phyloP scores from a whole-genome alignment of 2,329 filamentous ascomycete genomes.

The Rutstroemia sp. region DNA sequence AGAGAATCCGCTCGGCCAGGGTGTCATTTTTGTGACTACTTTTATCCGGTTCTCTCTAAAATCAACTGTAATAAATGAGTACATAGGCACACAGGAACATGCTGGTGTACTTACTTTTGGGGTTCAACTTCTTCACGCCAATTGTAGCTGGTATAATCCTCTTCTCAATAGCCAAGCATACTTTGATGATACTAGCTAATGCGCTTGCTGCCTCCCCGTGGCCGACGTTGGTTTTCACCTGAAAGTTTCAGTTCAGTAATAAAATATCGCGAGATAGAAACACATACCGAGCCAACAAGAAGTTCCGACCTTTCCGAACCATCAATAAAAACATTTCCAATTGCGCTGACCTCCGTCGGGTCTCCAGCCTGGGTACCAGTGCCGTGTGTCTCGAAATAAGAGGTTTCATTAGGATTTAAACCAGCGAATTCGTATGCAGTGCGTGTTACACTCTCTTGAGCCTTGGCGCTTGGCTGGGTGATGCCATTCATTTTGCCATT shows the following conservation, averaged over 20 bases:
- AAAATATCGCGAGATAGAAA: neutral
- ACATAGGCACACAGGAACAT: neutral
- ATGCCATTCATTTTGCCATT: constrained; percentile 4
- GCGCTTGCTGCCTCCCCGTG: constrained; percentile 8
- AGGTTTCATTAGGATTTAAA: constrained; percentile 3
- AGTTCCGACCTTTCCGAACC: neutral
- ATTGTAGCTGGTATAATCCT: neutral
- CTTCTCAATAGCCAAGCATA: constrained; percentile 6
- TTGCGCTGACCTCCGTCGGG: neutral
- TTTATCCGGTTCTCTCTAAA: neutral
- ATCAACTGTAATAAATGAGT: neutral
- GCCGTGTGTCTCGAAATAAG: constrained; percentile 4
- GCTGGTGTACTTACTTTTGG: neutral
- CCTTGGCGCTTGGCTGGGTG: constrained; percentile 34
- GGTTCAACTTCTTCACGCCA: constrained; percentile 3
- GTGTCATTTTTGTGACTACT: neutral
- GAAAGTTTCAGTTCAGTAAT: constrained; percentile 7
- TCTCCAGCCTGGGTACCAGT: constrained; percentile 9
- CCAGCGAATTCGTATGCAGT: constrained; percentile 3
- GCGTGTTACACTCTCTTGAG: constrained; percentile 29
- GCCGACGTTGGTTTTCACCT: constrained; percentile 13
- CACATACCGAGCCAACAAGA: constrained; percentile 4
- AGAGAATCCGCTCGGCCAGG: neutral
- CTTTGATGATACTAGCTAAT: constrained; percentile 8
- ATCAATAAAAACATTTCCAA: constrained; percentile 1